Evolutionary conservation across 2,329 filamentous ascomycete species (phyloP).

Genomic region (Aspergillus unguis): DNA sequence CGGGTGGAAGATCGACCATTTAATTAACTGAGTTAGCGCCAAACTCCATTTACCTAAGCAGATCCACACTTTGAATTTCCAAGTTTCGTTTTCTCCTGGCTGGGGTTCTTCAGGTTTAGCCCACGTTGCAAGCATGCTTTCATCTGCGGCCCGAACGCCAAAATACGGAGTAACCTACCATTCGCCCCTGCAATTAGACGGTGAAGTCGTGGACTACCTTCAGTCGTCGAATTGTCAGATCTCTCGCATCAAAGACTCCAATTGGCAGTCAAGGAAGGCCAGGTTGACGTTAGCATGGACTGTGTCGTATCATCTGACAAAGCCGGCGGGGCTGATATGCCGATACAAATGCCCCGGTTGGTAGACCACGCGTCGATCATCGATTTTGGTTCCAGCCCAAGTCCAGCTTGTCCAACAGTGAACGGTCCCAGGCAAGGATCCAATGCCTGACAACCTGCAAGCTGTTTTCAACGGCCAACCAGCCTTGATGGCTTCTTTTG

Average conservation of each 20-base stretch:
- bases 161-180: background rate
- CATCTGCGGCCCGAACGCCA: background rate
- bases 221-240: background rate
- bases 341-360: conserved; percentile 9
- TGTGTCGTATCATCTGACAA: conserved; percentile 17
- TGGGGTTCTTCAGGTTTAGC: background rate
- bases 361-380: conserved; percentile 13
- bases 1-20: conserved; percentile 14
- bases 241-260: background rate
- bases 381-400: conserved; percentile 7
- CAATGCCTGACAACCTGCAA: conserved; percentile 4
- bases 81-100: background rate
- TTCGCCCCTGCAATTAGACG: too few relatives aligned
- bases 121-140: background rate
- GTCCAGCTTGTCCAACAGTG: conserved; percentile 8
- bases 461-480: background rate
- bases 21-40: conserved; percentile 7
- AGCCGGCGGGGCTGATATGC: conserved; percentile 13
- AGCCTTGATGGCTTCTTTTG: background rate
- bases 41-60: conserved; percentile 1
- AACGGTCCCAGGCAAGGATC: conserved; percentile 1
- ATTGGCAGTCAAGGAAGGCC: background rate
- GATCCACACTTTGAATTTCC: background rate
- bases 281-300: background rate
- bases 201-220: too few relatives aligned